phyloP scores from a whole-genome alignment of 2,329 filamentous ascomycete genomes.

The Emmonsia crescens region DNA sequence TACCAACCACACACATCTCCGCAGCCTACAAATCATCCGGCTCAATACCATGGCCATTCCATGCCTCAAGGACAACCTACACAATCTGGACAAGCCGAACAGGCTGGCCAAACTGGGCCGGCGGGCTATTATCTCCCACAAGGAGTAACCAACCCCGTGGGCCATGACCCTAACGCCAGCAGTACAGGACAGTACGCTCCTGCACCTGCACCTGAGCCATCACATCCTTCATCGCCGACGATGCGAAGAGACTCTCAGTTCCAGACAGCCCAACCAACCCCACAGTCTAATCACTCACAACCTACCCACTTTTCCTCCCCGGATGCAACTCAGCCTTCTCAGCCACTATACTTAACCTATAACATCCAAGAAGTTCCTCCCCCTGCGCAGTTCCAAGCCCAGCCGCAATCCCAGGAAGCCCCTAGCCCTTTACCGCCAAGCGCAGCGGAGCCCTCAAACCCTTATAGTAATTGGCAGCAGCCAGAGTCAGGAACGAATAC shows the following conservation, averaged over 20 bases:
- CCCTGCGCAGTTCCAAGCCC: not conserved
- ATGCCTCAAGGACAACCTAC: not conserved
- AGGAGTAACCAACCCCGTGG: not conserved
- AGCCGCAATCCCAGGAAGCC: not conserved
- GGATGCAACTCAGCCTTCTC: conserved; percentile 17
- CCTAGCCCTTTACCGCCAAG: not conserved
- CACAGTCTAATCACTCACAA: conserved; percentile 1
- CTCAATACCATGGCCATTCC: conserved; percentile 5
- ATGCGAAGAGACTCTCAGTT: conserved; percentile 17
- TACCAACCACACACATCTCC: conserved; percentile 16
- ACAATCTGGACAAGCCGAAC: conserved; percentile 3
- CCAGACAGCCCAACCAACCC: conserved; percentile 12
- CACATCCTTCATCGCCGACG: conserved; percentile 16
- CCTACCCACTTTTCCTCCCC: not conserved
- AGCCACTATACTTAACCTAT: conserved; percentile 31
- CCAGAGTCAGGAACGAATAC: not conserved
- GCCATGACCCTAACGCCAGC: conserved; percentile 3
- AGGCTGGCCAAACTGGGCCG: conserved; percentile 3
- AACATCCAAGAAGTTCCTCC: not conserved
- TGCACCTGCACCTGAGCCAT: conserved; percentile 13
- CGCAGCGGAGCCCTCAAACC: not conserved
- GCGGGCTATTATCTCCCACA: conserved; percentile 3
- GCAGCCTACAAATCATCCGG: conserved; percentile 8
- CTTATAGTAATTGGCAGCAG: not conserved
- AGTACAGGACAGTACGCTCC: conserved; percentile 11